A percentile compares a stretch with the other conserved stretches of the same genome.
Conservation (phyloP, 1,284 basidiomycete genomes). For the Ustilago curta region DNA sequence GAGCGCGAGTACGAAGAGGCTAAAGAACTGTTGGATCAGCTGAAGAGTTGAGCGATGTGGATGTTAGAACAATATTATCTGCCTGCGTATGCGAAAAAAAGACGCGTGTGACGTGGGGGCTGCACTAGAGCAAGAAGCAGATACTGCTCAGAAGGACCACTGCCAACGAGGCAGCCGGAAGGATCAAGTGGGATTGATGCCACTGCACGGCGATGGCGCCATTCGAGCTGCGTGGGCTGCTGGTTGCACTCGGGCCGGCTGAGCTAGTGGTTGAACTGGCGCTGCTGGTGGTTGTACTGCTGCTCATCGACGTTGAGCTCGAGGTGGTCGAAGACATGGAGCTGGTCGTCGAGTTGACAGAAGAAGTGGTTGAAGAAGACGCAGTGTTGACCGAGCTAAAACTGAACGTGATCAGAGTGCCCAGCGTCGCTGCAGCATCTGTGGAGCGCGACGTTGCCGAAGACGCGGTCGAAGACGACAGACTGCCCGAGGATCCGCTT, state of each 20-base stretch:
- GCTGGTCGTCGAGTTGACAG: slow-evolving; percentile 8
- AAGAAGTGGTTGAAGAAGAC: slow-evolving; percentile 7
- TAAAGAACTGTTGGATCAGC: slow-evolving; percentile 70
- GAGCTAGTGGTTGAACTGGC: slow-evolving; percentile 3
- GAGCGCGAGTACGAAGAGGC: slow-evolving; percentile 84
- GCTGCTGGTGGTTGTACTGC: slow-evolving; percentile 5
- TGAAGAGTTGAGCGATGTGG: slow-evolving; percentile 26
- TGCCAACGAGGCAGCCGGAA: slow-evolving; percentile 14
- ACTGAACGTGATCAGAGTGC: slow-evolving; percentile 32
- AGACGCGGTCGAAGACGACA: slow-evolving; percentile 10
- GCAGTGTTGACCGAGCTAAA: slow-evolving; percentile 28
- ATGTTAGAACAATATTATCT: neutral
- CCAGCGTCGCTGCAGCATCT: slow-evolving; percentile 42
- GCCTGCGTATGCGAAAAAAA: too few species aligned
- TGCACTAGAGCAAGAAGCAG: slow-evolving; percentile 49
- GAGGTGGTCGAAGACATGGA: slow-evolving; percentile 15
- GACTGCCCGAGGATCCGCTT: neutral
- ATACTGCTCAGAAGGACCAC: slow-evolving; percentile 33
- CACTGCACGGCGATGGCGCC: slow-evolving; percentile 9
- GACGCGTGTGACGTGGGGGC: neutral
- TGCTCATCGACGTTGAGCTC: slow-evolving; percentile 7
- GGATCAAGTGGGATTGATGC: slow-evolving; percentile 7
- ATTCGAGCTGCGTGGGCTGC: slow-evolving; percentile 13
- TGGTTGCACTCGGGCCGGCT: slow-evolving; percentile 3
- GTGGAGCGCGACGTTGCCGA: slow-evolving; percentile 16